Conservation (phyloP, 1,284 basidiomycete species). For the Sporisorium graminicola region DNA sequence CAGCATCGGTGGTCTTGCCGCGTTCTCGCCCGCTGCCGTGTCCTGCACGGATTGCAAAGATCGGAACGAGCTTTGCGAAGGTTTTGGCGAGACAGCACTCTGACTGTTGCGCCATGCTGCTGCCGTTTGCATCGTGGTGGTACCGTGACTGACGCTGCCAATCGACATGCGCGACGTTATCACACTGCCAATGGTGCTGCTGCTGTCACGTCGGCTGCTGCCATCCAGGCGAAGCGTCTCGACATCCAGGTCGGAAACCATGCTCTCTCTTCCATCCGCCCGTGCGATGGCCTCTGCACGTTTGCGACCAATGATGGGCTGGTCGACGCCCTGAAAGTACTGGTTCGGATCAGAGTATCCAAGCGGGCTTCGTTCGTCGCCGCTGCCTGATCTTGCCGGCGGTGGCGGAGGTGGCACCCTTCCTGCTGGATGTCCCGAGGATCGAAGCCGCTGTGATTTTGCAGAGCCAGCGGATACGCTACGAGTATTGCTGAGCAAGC, state of each 20-base stretch:
- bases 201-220: conserved; percentile 57
- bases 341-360: conserved; percentile 57
- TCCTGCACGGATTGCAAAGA: conserved; percentile 32
- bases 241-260: conserved; percentile 66
- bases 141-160: conserved; percentile 41
- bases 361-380: conserved; percentile 2
- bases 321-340: conserved; percentile 40
- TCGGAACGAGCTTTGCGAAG: conserved; percentile 28
- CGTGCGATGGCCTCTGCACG: conserved; percentile 55
- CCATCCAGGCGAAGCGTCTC: conserved; percentile 63
- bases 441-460: conserved; percentile 15
- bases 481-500: conserved; percentile 35
- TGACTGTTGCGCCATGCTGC: conserved; percentile 14
- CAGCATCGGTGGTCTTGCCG: conserved; percentile 14
- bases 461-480: conserved; percentile 22
- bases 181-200: conserved; percentile 54
- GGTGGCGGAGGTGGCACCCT: conserved; percentile 53
- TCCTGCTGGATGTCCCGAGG: conserved; percentile 57
- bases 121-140: conserved; percentile 15
- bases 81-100: conserved; percentile 11
- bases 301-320: conserved; percentile 50
- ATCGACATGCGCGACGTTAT: conserved; percentile 49
- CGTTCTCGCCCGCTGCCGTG: background rate
- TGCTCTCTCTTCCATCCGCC: conserved; percentile 56
- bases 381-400: conserved; percentile 23